Percentiles rank a stretch among this genome's conserved stretches.
Conservation (phyloP, 1,139 yeast genomes). For the Kurtzmaniella quercitrusa region DNA sequence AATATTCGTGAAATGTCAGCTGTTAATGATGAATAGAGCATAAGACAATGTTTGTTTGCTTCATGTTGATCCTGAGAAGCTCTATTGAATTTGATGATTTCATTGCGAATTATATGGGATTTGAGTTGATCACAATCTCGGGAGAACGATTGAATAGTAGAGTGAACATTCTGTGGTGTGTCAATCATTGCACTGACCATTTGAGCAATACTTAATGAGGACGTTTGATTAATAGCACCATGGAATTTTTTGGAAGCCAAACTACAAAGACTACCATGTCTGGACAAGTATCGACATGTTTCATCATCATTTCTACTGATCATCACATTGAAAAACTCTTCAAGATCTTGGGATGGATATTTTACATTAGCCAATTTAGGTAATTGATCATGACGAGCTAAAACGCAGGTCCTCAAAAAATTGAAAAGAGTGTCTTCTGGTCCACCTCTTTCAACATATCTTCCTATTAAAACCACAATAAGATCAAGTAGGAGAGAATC, state of each 20-base stretch:
- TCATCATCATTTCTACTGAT: conserved; percentile 38
- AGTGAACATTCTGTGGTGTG: neutral
- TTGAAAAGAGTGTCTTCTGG: conserved; percentile 24
- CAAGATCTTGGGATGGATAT: conserved; percentile 13
- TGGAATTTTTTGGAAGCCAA: conserved; percentile 23
- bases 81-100: conserved; percentile 45
- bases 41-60: conserved; percentile 46
- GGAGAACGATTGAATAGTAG: conserved; percentile 25
- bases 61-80: conserved; percentile 63
- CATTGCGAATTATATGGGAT: conserved; percentile 42
- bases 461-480: conserved; percentile 21
- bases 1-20: conserved; percentile 38
- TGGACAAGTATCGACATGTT: conserved; percentile 24
- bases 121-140: conserved; percentile 46
- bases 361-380: conserved; percentile 11
- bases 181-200: conserved; percentile 2
- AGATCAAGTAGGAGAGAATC: conserved; percentile 19
- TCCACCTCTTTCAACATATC: conserved; percentile 17
- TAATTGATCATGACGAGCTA: conserved; percentile 29
- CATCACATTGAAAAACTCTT: conserved; percentile 30
- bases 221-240: neutral
- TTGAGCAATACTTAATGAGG: conserved; percentile 1
- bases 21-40: conserved; percentile 44
- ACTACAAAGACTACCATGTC: conserved; percentile 26
- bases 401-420: conserved; percentile 31